Conservation (phyloP, 2,329 filamentous ascomycete species). For the Leptographium flavum region DNA sequence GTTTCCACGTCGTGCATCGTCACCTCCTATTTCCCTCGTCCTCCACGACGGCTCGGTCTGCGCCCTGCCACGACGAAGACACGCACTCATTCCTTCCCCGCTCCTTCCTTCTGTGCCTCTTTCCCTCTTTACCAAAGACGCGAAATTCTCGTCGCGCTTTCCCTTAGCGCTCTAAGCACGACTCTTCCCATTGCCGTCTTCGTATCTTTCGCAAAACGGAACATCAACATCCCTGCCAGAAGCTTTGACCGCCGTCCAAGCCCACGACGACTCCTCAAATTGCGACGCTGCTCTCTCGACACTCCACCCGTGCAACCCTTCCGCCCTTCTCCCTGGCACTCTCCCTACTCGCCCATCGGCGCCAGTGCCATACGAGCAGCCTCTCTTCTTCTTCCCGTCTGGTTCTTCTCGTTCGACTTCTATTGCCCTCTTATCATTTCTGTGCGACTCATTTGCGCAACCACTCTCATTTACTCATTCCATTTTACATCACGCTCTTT, state of each 20-base stretch:
- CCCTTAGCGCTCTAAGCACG: no score
- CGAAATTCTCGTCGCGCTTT: neutral
- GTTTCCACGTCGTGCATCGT: conserved; percentile 5
- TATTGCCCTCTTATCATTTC: neutral
- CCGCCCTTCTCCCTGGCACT: neutral
- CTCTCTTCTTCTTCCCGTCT: neutral
- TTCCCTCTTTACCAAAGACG: neutral
- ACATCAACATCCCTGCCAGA: conserved; percentile 1
- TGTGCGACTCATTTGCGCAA: neutral
- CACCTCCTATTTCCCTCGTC: conserved; percentile 1
- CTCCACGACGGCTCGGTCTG: neutral
- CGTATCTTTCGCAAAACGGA: neutral
- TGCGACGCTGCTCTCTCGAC: neutral
- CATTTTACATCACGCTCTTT: neutral
- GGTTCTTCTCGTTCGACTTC: neutral
- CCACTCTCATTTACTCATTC: conserved; percentile 1
- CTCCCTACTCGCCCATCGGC: neutral
- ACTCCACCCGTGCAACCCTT: neutral
- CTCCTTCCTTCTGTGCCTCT: neutral
- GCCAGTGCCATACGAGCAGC: no score
- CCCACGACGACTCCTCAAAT: neutral
- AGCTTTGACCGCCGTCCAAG: conserved; percentile 1
- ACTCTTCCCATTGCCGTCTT: no score
- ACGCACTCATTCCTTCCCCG: neutral
- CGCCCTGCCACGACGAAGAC: neutral